A percentile compares a stretch with the other conserved stretches of the same genome.
Evolutionary conservation across 163 green algal species (phyloP).

Genomic region (Scenedesmus sp.): DNA sequence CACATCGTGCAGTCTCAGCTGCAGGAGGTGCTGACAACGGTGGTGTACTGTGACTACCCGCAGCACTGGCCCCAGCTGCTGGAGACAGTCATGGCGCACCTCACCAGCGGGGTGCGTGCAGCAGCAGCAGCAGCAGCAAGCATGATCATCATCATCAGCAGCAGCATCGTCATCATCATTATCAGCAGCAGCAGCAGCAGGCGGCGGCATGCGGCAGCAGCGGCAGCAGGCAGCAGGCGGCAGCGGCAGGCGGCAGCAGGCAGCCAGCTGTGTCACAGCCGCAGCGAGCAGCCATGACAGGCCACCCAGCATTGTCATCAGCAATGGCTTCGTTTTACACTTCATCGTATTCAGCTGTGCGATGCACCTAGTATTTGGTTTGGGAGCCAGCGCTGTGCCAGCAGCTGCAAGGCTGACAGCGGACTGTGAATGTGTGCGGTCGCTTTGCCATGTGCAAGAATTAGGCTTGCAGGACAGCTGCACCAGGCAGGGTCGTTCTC

Average conservation of each 20-base stretch:
- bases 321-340: too few species aligned
- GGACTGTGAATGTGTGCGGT: not conserved
- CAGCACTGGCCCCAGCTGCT: conserved; percentile 88
- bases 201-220: not conserved
- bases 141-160: not conserved
- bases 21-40: conserved; percentile 85
- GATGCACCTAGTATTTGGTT: too few species aligned
- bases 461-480: too few species aligned
- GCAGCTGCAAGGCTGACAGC: not conserved
- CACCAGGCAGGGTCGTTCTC: too few species aligned
- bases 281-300: not conserved
- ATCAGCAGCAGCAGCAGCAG: conserved; percentile 6
- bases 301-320: not conserved
- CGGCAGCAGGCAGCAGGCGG: not conserved
- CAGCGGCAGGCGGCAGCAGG: conserved; percentile 1
- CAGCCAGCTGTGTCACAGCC: not conserved
- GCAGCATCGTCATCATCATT: not conserved
- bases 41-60: conserved; percentile 92
- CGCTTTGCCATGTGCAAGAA: not conserved
- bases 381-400: not conserved
- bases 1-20: conserved; percentile 85
- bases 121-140: not conserved
- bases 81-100: conserved; percentile 68
- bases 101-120: conserved; percentile 59
- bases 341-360: too few species aligned